Evolutionary conservation across 1,284 basidiomycete species (phyloP).

Genomic region (Puccinia brachypodii): DNA sequence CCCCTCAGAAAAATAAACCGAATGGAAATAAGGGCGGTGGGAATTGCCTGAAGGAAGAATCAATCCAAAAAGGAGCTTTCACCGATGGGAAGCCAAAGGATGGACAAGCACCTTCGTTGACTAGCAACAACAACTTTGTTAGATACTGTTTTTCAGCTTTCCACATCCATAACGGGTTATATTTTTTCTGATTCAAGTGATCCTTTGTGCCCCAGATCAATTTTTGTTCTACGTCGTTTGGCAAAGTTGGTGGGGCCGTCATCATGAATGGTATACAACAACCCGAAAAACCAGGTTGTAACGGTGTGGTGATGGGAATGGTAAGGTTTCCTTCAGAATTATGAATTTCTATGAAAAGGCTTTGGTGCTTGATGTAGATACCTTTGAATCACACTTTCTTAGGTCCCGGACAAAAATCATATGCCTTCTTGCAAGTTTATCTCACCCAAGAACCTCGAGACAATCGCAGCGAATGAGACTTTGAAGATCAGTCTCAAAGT

Average conservation of each 20-base stretch:
- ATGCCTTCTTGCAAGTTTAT: constrained; percentile 34
- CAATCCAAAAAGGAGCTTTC: constrained; percentile 3
- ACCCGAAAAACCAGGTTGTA: constrained; percentile 27
- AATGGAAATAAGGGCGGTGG: background rate
- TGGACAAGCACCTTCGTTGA: constrained; percentile 30
- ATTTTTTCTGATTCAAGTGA: background rate
- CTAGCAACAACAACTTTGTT: constrained; percentile 37
- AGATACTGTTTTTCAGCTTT: background rate
- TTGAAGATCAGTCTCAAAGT: background rate
- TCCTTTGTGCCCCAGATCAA: constrained; percentile 27
- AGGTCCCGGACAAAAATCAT: constrained; percentile 36
- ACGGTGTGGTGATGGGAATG: constrained; percentile 44
- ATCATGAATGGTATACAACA: constrained; percentile 44
- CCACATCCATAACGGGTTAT: background rate
- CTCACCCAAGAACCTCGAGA: constrained; percentile 26
- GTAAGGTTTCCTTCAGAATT: constrained; percentile 1
- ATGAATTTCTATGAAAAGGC: background rate
- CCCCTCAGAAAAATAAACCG: background rate
- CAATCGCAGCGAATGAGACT: background rate
- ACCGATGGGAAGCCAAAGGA: background rate
- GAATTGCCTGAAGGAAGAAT: background rate
- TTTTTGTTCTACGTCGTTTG: constrained; percentile 21
- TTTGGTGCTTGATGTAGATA: background rate
- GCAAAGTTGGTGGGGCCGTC: constrained; percentile 5
- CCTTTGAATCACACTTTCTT: background rate